Base-by-base conservation (phyloP, 108 stramenopile genomes). In the Pseudonitzschia delicatissima region DNA sequence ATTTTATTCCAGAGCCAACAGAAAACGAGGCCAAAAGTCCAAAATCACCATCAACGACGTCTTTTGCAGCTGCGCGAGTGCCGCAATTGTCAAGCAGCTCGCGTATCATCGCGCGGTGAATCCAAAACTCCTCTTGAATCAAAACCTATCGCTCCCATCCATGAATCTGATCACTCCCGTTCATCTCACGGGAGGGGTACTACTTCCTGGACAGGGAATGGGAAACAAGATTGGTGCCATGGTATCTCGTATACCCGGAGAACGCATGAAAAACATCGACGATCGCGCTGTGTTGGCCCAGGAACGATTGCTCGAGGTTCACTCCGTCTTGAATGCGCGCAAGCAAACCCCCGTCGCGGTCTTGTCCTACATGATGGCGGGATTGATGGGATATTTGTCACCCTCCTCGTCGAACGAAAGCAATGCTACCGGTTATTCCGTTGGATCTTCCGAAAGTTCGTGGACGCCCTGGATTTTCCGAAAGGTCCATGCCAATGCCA, bases 151-250 rank as follows among this genome's bases (percentile, higher is more conserved):
- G 42, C 49, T 74, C 21, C 73, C 73, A 15, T 64, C 47, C 29
- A 80, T 92, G 45, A 88, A 88, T 63, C 72, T 89, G 7, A 84
- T 84, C 44, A 71, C 92, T 20, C 93, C 93, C 2, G 91, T 92
- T 3, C 93, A 95, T 64, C 69, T 95, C 40, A 45, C 77, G 8
- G 93, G 93, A 26, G 93, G 93, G 26, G 55, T 92, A 3, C 34
- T 92, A 1, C 69, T 87, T 6, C 86, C 87, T 32, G 86, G 84
- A 23, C 77, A 90, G 58, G 79, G 80, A 23, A 77, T 95, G 45
- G 90, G 93, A 8, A 95, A 95, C 61, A 77, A 77, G 20, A 88
- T 95, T 57, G 93, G 93, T n/a, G 93, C 93, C 27, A 82, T 92
- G 63, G 80, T 82, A 9, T 76, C 78, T 26, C 71, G 74, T 17